Base-by-base conservation (phyloP, 2,329 filamentous ascomycete species). In the Gliomastix tumulicola region DNA sequence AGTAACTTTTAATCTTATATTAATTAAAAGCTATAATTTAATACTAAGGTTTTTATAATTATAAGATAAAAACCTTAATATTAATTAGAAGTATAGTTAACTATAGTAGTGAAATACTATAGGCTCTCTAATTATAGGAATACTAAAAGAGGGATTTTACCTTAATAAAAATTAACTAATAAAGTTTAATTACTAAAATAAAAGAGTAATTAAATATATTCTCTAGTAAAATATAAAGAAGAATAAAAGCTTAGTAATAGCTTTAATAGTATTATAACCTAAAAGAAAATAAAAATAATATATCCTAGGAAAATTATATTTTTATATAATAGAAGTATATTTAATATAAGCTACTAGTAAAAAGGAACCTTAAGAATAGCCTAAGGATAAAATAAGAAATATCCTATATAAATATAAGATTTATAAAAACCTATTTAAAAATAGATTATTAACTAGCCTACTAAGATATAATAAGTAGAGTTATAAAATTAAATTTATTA, bases 1-100 rank as follows among this genome's bases (percentile, higher is more conserved):
- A 21, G 45, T 15, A 20, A 42, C 21, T 41, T 31, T 28, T 21
- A 20, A 32, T 5, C n/a, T 45, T 32, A 31, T 27, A 22, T 11
- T 34, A 38, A 32, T 41, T 37, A 34, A 22, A 30, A 40, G 7
- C n/a, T 7, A 27, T 31, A 27, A 32, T 12, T n/a, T 32, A 25
- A 25, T 9, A n/a, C n/a, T 25, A 9, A 25, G n/a, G 9, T n/a
- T 25, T 25, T 25, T n/a, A n/a, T n/a, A n/a, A 25, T 9, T 25
- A 9, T 25, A 25, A n/a, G 9, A 25, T 25, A 25, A 9, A 9
- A 25, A 9, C 9, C n/a, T 9, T n/a, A 9, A 25, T 25, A 25
- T 25, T 25, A 25, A 25, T 9, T 25, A 9, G n/a, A 25, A 9
- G 19, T 37, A 37, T 13, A 19, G 11, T n/a, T n/a, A n/a, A n/a